These are phyloP conservation scores for Yamadazyma mexicana DNA, from an alignment of 1,139 yeast genomes.

Conservation along the genomic window DNA sequence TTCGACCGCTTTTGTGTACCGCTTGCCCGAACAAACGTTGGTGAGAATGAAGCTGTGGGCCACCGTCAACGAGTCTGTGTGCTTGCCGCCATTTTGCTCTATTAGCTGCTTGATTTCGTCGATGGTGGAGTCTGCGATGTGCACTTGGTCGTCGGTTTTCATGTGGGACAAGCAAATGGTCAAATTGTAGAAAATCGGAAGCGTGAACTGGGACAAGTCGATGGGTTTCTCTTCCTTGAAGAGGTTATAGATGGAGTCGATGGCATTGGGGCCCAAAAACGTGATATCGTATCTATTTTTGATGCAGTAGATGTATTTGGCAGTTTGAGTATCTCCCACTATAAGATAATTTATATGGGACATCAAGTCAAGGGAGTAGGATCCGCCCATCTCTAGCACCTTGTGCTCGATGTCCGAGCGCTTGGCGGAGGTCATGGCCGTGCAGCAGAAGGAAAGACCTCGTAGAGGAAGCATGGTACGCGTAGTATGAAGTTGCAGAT, in stretches of 20 bases:
- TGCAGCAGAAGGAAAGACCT: slow-evolving; percentile 43
- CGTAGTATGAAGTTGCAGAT: no score
- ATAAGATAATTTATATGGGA: slow-evolving; percentile 65
- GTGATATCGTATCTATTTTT: slow-evolving; percentile 58
- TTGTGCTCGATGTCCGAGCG: slow-evolving; percentile 37
- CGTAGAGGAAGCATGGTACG: slow-evolving; percentile 25
- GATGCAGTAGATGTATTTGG: slow-evolving; percentile 67
- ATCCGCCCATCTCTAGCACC: slow-evolving; percentile 64
- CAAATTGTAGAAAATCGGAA: slow-evolving; percentile 50
- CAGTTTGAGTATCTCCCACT: slow-evolving; percentile 67
- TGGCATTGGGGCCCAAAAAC: slow-evolving; percentile 37
- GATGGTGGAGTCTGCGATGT: slow-evolving; percentile 3
- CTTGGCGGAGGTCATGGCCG: slow-evolving; percentile 31
- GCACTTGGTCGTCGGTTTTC: slow-evolving; percentile 22
- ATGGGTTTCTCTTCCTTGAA: slow-evolving; percentile 33
- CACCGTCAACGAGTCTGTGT: slow-evolving; percentile 56
- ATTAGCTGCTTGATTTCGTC: slow-evolving; percentile 29
- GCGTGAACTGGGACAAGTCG: slow-evolving; percentile 23
- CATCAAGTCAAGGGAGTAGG: slow-evolving; percentile 58
- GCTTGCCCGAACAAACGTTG: slow-evolving; percentile 54
- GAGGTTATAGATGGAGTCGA: slow-evolving; percentile 10
- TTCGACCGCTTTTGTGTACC: slow-evolving; percentile 62
- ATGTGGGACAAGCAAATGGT: slow-evolving; percentile 57
- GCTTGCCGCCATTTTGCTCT: slow-evolving; percentile 56
- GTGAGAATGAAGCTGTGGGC: slow-evolving; percentile 54